These are phyloP conservation scores for Gautieria morchelliformis DNA, from an alignment of 768 basidiomycete species.

Conservation along the genomic window DNA sequence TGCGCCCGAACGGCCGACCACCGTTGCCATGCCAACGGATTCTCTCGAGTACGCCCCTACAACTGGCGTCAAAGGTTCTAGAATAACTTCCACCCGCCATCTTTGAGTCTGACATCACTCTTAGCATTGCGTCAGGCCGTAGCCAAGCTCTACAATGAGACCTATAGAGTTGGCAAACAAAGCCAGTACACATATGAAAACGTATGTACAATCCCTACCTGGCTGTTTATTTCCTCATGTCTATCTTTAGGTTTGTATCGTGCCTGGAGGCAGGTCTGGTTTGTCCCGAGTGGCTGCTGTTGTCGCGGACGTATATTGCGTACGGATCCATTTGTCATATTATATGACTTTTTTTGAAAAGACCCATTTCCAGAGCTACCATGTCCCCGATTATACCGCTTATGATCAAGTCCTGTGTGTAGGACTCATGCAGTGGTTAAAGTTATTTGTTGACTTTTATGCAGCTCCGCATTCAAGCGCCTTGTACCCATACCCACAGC, in stretches of 20 bases:
- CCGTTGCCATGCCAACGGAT: constrained; percentile 58
- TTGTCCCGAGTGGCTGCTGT: constrained; percentile 88
- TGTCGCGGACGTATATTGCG: constrained; percentile 81
- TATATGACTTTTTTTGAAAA: not conserved
- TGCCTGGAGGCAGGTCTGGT: constrained; percentile 87
- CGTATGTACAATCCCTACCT: constrained; percentile 19
- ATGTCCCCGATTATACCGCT: constrained; percentile 80
- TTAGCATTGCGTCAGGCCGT: constrained; percentile 80
- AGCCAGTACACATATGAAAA: constrained; percentile 91
- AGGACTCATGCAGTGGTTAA: not conserved
- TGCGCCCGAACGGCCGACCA: constrained; percentile 54
- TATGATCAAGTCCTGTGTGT: constrained; percentile 11
- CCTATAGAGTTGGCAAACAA: constrained; percentile 70
- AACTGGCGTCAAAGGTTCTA: constrained; percentile 72
- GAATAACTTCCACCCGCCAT: constrained; percentile 3
- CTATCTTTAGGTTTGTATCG: constrained; percentile 59
- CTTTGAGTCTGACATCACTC: not conserved
- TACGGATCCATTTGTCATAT: constrained; percentile 20
- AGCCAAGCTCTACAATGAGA: constrained; percentile 80
- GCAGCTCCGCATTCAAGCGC: constrained; percentile 58
- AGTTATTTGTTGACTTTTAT: not conserved
- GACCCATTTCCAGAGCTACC: constrained; percentile 56
- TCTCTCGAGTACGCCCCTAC: constrained; percentile 89
- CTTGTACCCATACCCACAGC: constrained; percentile 87
- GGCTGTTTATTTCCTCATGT: not conserved